Base-by-base conservation (phyloP, 805 yeast species). In the Yamadazyma scolyti region DNA sequence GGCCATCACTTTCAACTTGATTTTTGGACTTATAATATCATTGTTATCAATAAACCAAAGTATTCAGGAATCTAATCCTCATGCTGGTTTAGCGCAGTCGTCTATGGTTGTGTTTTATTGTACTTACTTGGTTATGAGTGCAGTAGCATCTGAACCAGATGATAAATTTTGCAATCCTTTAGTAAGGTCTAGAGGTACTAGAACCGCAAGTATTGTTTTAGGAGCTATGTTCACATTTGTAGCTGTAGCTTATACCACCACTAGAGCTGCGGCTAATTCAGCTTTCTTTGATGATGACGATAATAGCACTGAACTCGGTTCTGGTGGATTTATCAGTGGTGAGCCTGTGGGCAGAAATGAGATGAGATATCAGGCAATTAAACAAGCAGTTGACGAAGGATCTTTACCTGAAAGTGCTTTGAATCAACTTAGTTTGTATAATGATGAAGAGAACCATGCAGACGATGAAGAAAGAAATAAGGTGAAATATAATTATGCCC, bases 311-410 rank as follows among this genome's bases (percentile, higher is more conserved):
- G 56, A 52, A 35, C 58, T 68, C 16, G 50, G 65, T 6, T 65
- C 56, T 29, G 65, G 67, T 44, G 69, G 74, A n/a, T 28, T 51
- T 62, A 38, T 43, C 58, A 61, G 50, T 16, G 55, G 70, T 2
- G 73, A 73, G 42, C 84, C 83, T 4, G 19, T 42, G 4, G 68
- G 75, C 7, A 52, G 89, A 42, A 75, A 73, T 39, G 87, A 82
- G 42, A 75, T 88, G 81, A 70, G 98, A 40, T 71, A 80, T 39
- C 88, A 85, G 49, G 96, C 97, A 1, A 75, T 93, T 23, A 75
- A 81, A 43, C 93, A 88, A 50, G 98, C 98, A 0, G 96, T 93
- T n/a, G 89, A 84, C 34, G 94, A 85, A 48, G 99, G 99, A 0
- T 79, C 95, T 4, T 68, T 93, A 35, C 98, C 98, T 0, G 95